Base-by-base conservation (phyloP, 495 filamentous ascomycete species). In the Polyplosphaeria fusca region DNA sequence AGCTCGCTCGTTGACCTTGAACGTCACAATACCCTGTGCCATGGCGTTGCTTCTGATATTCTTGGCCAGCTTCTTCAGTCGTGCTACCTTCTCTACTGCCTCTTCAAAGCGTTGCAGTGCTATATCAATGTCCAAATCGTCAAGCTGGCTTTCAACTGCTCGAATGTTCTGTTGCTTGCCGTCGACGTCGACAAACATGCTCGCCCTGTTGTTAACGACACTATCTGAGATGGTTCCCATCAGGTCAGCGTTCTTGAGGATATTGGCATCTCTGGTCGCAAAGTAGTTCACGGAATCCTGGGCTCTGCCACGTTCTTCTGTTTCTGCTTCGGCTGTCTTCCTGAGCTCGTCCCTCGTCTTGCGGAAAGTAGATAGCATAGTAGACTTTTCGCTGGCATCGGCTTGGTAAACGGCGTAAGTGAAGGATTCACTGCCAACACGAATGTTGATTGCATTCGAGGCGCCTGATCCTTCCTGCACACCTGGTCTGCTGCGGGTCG, bases 41-140 rank as follows among this genome's bases (percentile, higher is more conserved):
- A 90, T 82, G 22, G 77, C 70, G 63, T 96, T 96, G 53, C 85
- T 86, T 68, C 89, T 92, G 7, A 96, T 77, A 4, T 86, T 81
- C 56, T 84, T 82, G 0, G 87, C 86, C 22, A 97, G 73, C 49
- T 81, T 81, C 47, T 88, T 83, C 23, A 99, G 77, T 57, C 87
- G 86, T 70, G 96, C 92, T 7, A 96, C 85, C 44, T 81, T 81
- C 1, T 77, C 73, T 0, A 96, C 91, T 0, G 92, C 88, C 3
- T 84, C 81, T 55, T 96, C 92, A 54, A 96, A 94, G 27, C 82
- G 79, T 64, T 96, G 92, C 23, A 97, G 79, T 1, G 93, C 93
- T 48, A 99, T 93, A 67, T 90, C 85, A 60, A 96, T 96, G 62
- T 97, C 94, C 3, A 99, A 81, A 65, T 95, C 91, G 67, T 99